These are phyloP conservation scores for Blastocystis sp. DNA, from an alignment of 352 stramenopile species.

Conservation along the genomic window DNA sequence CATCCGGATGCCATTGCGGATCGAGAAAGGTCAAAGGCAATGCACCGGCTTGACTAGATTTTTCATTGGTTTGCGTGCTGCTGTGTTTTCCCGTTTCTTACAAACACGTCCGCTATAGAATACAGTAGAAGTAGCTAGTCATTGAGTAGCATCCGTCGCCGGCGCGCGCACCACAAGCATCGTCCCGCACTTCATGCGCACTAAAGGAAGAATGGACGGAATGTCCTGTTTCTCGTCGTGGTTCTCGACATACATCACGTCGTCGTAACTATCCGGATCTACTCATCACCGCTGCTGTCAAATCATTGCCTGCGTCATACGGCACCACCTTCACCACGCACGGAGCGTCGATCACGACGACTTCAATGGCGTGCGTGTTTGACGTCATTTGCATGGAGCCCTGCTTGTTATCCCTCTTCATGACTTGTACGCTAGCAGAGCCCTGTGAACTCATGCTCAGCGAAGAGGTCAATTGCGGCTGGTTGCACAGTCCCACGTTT, in stretches of 20 bases:
- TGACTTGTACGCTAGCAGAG: not conserved
- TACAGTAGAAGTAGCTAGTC: not conserved
- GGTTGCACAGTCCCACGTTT: not conserved
- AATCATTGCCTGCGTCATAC: not conserved
- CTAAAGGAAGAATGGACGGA: conserved; percentile 20
- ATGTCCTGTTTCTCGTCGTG: not conserved
- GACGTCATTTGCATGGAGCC: not conserved
- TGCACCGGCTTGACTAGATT: not conserved
- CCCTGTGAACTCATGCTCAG: not conserved
- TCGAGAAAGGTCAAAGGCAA: not conserved
- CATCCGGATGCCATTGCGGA: conserved; percentile 64
- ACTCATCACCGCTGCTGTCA: not conserved
- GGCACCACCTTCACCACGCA: conserved; percentile 60
- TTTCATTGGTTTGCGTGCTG: not conserved
- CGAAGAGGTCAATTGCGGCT: not conserved
- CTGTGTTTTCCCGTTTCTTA: not conserved
- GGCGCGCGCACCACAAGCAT: conserved; percentile 17
- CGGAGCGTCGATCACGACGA: conserved; percentile 33
- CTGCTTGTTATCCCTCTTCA: not conserved
- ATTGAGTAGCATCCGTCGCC: not conserved
- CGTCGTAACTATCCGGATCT: conserved; percentile 43
- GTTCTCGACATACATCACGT: conserved; percentile 44
- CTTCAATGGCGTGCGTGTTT: not conserved
- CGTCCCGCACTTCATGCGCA: conserved; percentile 51
- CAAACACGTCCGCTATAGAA: not conserved